Evolutionary conservation across 2,329 filamentous ascomycete genomes (phyloP), one percentile per base, ranked within the genome.

Genomic region (Lecanicillium sp.): DNA sequence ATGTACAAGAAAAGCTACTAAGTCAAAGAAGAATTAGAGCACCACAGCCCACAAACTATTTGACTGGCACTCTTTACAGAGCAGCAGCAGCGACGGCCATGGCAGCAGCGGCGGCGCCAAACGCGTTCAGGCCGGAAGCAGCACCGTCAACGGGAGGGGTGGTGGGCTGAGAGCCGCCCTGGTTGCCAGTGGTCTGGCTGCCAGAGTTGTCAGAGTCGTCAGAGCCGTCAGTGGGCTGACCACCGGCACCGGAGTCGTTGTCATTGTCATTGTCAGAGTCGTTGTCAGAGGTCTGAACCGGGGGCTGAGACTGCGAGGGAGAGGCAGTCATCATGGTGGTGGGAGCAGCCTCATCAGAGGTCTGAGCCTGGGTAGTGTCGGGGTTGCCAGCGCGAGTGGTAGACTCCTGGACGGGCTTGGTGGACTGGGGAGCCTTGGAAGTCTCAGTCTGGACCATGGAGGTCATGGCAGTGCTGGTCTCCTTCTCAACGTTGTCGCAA

Each of bases 401-500:
- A n/a, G 43, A 39, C 33, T 48, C 40, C 44, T 49, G 38, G 48
- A 48, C 45, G 27, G 48, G 37, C 38, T 41, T 40, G 13, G 47
- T 40, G 14, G 16, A 35, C 34, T 18, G 50, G 39, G 31, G 54
- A 43, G 50, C 13, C 17, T 40, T 51, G 16, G 51, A 45, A 30
- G 49, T 39, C 20, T n/a, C n/a, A n/a, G 47, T 45, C 19, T 48
- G 44, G 29, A 44, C 40, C 29, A 44, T 38, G 31, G 41, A 45
- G 30, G 42, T 20, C 14, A 17, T 32, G 18, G 15, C 33, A 33
- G 33, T 25, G 16, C 41, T 29, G 41, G 15, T 12, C 30, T 35
- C 40, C 43, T 41, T 33, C 32, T 44, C 30, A 35, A 49, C 45
- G 17, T 49, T 57, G 40, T 62, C 56, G 65, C 78, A 85, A 32